phyloP scores from a whole-genome alignment of 139 green algal species.

The Pleodorina starrii region DNA sequence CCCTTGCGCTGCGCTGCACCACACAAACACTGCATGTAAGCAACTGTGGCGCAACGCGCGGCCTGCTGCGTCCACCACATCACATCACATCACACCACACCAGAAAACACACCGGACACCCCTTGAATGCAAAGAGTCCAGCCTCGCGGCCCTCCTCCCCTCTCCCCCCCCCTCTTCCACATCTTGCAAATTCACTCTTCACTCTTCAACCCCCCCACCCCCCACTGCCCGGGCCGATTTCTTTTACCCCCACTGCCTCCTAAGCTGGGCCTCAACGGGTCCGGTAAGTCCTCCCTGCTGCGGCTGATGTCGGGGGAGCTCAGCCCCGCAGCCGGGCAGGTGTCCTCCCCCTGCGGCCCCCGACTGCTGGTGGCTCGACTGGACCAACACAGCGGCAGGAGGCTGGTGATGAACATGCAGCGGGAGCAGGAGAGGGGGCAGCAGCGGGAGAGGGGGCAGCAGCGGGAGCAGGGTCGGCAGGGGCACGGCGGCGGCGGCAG shows the following conservation, averaged over 20 bases:
- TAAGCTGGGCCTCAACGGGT: constrained; percentile 62
- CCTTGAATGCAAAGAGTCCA: no score
- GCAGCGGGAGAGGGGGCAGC: neutral
- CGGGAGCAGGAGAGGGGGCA: neutral
- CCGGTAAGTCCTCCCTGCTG: constrained; percentile 70
- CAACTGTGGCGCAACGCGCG: no score
- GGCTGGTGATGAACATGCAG: constrained; percentile 11
- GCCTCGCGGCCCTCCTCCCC: no score
- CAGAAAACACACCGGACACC: no score
- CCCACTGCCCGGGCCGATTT: no score
- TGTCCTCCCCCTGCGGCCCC: constrained; percentile 23
- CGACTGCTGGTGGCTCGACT: constrained; percentile 35
- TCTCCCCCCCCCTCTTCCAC: neutral
- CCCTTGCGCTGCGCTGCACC: no score
- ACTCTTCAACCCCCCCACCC: neutral
- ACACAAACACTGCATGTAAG: no score
- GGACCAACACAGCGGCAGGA: constrained; percentile 48
- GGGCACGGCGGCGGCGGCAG: neutral
- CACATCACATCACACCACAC: no score
- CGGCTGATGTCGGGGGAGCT: constrained; percentile 44
- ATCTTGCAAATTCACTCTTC: neutral
- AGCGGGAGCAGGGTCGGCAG: neutral
- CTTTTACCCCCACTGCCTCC: neutral
- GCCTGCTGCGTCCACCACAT: no score
- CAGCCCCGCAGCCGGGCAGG: constrained; percentile 37